phyloP scores from a whole-genome alignment of 176 grass and related monocot genomes.

The Hsuehochloa calcarea region DNA sequence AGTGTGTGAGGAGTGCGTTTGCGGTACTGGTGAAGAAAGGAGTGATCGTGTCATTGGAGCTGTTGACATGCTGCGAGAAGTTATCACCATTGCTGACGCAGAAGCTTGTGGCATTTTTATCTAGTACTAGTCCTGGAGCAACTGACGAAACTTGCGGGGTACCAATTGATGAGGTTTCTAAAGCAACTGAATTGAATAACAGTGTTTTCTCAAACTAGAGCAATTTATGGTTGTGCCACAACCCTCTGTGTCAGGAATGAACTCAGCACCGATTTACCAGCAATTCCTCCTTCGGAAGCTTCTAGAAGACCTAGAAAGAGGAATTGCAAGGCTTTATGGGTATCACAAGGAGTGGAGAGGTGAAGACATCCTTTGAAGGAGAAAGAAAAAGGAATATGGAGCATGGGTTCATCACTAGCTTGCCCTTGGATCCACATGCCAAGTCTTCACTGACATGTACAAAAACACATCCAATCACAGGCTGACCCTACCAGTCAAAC shows the following conservation, averaged over 20 bases:
- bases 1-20: constrained; percentile 48
- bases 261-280: background rate
- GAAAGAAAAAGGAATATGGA: constrained; percentile 1
- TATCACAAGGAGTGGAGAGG: background rate
- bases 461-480: background rate
- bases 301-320: background rate
- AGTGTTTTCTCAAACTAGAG: constrained; percentile 38
- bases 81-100: constrained; percentile 65
- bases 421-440: background rate
- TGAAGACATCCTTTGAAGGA: background rate
- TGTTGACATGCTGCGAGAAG: constrained; percentile 56
- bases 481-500: background rate
- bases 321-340: background rate
- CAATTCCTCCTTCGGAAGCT: background rate
- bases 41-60: constrained; percentile 61
- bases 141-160: constrained; percentile 26
- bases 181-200: constrained; percentile 29
- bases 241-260: background rate
- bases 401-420: background rate
- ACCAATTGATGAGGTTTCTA: background rate
- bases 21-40: constrained; percentile 53
- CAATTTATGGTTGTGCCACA: background rate
- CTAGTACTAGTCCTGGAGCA: constrained; percentile 12
- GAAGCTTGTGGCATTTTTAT: constrained; percentile 54
- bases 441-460: background rate